Evolutionary conservation across 2,329 filamentous ascomycete genomes (phyloP), one percentile per base, ranked within the genome.

Genomic region (Nemania sp.): DNA sequence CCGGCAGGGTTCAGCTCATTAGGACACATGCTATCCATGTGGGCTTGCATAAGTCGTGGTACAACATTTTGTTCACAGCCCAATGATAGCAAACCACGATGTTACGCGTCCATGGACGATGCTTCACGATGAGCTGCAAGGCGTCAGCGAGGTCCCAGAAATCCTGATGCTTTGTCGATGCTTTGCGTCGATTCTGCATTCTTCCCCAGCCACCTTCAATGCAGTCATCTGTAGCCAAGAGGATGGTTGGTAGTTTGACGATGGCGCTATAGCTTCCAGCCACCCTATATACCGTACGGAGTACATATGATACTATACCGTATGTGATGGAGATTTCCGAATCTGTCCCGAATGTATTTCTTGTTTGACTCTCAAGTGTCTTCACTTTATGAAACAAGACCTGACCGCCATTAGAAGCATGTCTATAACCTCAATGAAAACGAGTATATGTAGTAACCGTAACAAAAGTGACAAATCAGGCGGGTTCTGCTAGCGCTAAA

Each of bases 11-110:
- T 75, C 73, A 74, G 71, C 70, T 74, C 60, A 58, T 52, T n/a
- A 58, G 62, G 67, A n/a, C 13, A 22, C 41, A 49, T 57, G 53
- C 56, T 70, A 62, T 59, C 66, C 66, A 53, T 56, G 26, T 52
- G 57, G 69, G 49, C 72, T 72, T 76, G 74, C 75, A 77, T 75
- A 73, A 75, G 72, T 71, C 56, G 52, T 60, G 67, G 61, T 66
- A 64, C 72, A 67, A 65, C 68, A 63, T n/a, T 29, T 43, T 45
- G 10, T 45, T 3, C 38, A n/a, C 11, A 45, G 20, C 62, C 75
- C 75, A 77, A 77, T 77, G 66, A 73, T 54, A 59, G 67, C 45
- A 62, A 70, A 72, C 72, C 75, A 77, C 75, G 75, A 72, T 69
- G 65, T 71, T 70, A 69, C 71, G 70, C 68, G 68, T 74, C 54